A percentile compares a stretch with the other conserved stretches of the same genome.
Conservation (phyloP, 2,329 filamentous ascomycete genomes). For the Aspergillus ochraceus region DNA sequence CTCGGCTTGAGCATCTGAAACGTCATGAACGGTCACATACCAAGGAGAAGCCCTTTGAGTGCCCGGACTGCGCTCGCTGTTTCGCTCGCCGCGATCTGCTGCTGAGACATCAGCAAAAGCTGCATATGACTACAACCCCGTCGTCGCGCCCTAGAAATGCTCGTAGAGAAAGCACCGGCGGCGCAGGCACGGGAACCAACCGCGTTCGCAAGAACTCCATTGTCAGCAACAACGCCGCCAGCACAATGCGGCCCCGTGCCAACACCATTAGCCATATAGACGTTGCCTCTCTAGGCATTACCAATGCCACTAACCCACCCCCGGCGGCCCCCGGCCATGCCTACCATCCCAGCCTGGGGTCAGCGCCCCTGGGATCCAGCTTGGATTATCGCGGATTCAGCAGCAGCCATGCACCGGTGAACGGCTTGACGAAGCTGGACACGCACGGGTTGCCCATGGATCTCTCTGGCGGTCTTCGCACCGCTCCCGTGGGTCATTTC, state of each 20-base stretch:
- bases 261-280: conserved; percentile 98
- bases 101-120: conserved; percentile 94
- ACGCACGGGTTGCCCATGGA: conserved; percentile 72
- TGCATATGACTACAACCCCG: conserved; percentile 89
- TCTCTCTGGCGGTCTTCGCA: conserved; percentile 67
- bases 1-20: conserved; percentile 92
- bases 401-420: conserved; percentile 51
- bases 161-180: conserved; percentile 82
- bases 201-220: conserved; percentile 92
- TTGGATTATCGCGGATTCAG: conserved; percentile 71
- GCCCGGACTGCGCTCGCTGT: conserved; percentile 88
- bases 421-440: conserved; percentile 78
- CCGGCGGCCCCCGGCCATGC: conserved; percentile 49
- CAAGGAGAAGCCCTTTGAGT: conserved; percentile 98
- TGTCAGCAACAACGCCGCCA: conserved; percentile 53
- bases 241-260: conserved; percentile 77
- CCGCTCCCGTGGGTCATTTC: conserved; percentile 72
- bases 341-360: conserved; percentile 73
- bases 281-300: conserved; percentile 68
- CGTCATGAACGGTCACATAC: conserved; percentile 97
- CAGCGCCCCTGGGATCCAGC: conserved; percentile 55
- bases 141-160: conserved; percentile 79
- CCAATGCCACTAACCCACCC: conserved; percentile 27
- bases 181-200: conserved; percentile 64
- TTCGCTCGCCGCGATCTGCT: conserved; percentile 92